Evolutionary conservation across 805 yeast species (phyloP), one percentile per base, ranked within the genome.

Genomic region (Saccharomycopsis capsularis): DNA sequence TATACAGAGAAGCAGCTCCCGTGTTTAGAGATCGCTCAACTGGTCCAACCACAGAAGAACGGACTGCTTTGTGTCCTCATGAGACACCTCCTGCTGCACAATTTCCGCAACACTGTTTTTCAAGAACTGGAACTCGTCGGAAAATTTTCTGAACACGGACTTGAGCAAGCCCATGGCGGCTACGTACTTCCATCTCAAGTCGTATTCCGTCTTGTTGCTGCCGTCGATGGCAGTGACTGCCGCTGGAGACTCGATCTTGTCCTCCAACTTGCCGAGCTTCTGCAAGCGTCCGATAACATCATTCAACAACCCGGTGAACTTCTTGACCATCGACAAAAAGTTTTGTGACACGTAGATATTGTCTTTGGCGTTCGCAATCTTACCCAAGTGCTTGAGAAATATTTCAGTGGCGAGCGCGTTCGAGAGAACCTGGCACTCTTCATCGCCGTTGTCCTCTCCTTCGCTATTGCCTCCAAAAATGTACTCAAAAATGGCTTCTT

Each of bases 181-280:
- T 27, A 65, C 63, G 46, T 72, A 69, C 47, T 72, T 72, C 76
- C 76, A 73, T 27, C 58, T 55, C 7, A 61, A 36, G 51, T 73
- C 75, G 25, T 60, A 55, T 6, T 34, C 38, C n/a, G 19, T 9
- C 15, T 9, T n/a, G 11, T 7, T 13, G 7, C 7, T 13, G 7
- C 7, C 32, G 7, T 27, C 32, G 13, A 29, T 29, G 15, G 15
- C 13, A 34, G 38, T 11, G 18, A 34, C n/a, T 11, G 7, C 38
- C 13, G 38, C 38, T 6, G 38, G 38, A 13, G 38, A 11, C 5
- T 34, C 38, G n/a, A 34, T 34, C 18, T 34, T 9, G 18, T 9
- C 38, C n/a, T 34, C 38, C n/a, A 16, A 9, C 6, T 9, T 13
- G 7, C 38, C 38, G n/a, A 16, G 6, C n/a, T 34, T n/a, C n/a